These are phyloP conservation scores for Malassezia slooffiae DNA, from an alignment of 1,284 basidiomycete genomes.

Conservation along the genomic window DNA sequence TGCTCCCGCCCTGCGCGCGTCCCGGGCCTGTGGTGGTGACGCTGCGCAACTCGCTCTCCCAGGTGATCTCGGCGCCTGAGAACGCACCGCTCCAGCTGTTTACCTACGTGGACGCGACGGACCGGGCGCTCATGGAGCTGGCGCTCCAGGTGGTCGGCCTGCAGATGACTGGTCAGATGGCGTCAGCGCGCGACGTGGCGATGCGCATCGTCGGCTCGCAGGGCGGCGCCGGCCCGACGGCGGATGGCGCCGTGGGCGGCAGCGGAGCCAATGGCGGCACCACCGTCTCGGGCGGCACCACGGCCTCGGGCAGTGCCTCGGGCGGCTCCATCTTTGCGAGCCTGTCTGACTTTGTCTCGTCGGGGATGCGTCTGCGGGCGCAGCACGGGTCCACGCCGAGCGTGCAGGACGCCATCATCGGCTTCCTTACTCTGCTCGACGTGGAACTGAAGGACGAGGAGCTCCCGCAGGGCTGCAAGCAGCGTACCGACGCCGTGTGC, in stretches of 20 bases:
- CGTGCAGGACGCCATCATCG: constrained; percentile 66
- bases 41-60: constrained; percentile 49
- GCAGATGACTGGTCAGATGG: constrained; percentile 90
- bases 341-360: neutral
- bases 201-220: constrained; percentile 47
- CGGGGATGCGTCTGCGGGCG: constrained; percentile 8
- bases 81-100: constrained; percentile 48
- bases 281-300: too few species aligned
- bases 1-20: constrained; percentile 69
- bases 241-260: too few species aligned
- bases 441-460: constrained; percentile 6
- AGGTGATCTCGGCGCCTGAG: constrained; percentile 26
- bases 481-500: constrained; percentile 47
- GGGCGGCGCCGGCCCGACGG: neutral
- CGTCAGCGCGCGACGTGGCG: constrained; percentile 81
- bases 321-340: constrained; percentile 2
- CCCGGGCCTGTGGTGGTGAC: constrained; percentile 84
- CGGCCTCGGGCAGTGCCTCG: constrained; percentile 12
- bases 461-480: constrained; percentile 3
- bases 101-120: constrained; percentile 81
- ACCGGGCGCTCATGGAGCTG: constrained; percentile 84
- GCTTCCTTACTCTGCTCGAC: constrained; percentile 66
- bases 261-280: too few species aligned
- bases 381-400: constrained; percentile 42
- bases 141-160: constrained; percentile 86